These are phyloP conservation scores for Fistulina hepatica DNA, from an alignment of 1,284 basidiomycete genomes.

Conservation along the genomic window DNA sequence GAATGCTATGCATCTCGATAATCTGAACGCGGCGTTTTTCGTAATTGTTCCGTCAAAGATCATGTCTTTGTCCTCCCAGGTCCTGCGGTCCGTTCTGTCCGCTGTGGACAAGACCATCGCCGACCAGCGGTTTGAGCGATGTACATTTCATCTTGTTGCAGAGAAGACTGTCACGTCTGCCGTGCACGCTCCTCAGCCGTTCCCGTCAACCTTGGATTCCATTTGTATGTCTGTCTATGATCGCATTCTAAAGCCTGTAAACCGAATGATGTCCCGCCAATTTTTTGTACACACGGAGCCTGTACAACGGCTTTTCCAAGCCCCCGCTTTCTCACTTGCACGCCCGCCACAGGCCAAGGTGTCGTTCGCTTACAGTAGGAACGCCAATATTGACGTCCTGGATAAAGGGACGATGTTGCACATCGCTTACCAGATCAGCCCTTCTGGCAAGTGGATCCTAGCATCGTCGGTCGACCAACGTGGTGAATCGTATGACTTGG, in stretches of 20 bases:
- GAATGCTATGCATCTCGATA: too few relatives aligned
- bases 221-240: slow-evolving; percentile 60
- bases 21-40: slow-evolving; percentile 54
- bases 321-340: slow-evolving; percentile 54
- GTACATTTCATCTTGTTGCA: too few relatives aligned
- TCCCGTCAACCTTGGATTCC: too few relatives aligned
- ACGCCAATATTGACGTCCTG: slow-evolving; percentile 47
- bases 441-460: slow-evolving; percentile 62
- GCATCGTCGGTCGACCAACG: slow-evolving; percentile 68
- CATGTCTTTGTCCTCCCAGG: slow-evolving; percentile 46
- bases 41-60: slow-evolving; percentile 48
- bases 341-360: slow-evolving; percentile 35
- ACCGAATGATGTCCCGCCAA: slow-evolving; percentile 45
- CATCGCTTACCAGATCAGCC: slow-evolving; percentile 56
- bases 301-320: slow-evolving; percentile 40
- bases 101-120: slow-evolving; percentile 45
- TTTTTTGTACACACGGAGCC: slow-evolving; percentile 33
- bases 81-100: slow-evolving; percentile 54
- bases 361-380: slow-evolving; percentile 33
- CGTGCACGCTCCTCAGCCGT: too few relatives aligned
- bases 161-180: too few relatives aligned
- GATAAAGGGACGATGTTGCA: slow-evolving; percentile 65
- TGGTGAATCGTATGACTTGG: slow-evolving; percentile 59
- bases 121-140: too few relatives aligned
- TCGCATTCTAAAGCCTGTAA: slow-evolving; percentile 49